phyloP scores from a whole-genome alignment of 257 asterid species.

The Gentiana macrophylla region DNA sequence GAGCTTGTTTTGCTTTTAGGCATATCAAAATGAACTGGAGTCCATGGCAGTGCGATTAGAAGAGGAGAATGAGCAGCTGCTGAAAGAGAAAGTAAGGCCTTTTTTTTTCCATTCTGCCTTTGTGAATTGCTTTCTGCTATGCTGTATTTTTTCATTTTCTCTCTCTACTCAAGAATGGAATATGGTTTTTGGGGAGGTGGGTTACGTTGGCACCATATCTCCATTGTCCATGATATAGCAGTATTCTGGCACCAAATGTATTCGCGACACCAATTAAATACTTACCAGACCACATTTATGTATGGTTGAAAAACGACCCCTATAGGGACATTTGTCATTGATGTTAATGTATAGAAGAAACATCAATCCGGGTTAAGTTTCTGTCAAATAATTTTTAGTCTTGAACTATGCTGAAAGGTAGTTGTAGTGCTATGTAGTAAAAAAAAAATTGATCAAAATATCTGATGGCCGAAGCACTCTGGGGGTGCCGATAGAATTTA shows the following conservation, averaged over 20 bases:
- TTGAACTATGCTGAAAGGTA: too few species aligned
- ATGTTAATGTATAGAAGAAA: too few species aligned
- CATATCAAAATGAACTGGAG: constrained; percentile 74
- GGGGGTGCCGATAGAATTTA: too few species aligned
- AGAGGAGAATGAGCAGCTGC: constrained; percentile 68
- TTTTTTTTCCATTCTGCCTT: neutral
- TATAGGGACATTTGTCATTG: constrained; percentile 36
- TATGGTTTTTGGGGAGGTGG: too few species aligned
- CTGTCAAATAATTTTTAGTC: too few species aligned
- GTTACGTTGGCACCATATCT: neutral
- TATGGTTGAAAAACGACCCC: too few species aligned
- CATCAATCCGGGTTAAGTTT: too few species aligned
- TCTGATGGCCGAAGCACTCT: neutral
- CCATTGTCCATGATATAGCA: neutral
- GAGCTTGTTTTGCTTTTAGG: constrained; percentile 26
- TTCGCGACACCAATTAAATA: too few species aligned
- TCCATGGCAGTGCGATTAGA: constrained; percentile 67
- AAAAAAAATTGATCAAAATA: neutral
- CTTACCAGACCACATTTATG: too few species aligned
- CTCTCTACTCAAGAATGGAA: neutral
- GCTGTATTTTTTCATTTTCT: neutral
- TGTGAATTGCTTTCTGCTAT: neutral
- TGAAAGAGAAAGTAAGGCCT: constrained; percentile 55
- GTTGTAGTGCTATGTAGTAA: too few species aligned
- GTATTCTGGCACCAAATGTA: too few species aligned